These are phyloP conservation scores for Leccinum pellstonianum DNA, from an alignment of 768 basidiomycete species.

Conservation along the genomic window DNA sequence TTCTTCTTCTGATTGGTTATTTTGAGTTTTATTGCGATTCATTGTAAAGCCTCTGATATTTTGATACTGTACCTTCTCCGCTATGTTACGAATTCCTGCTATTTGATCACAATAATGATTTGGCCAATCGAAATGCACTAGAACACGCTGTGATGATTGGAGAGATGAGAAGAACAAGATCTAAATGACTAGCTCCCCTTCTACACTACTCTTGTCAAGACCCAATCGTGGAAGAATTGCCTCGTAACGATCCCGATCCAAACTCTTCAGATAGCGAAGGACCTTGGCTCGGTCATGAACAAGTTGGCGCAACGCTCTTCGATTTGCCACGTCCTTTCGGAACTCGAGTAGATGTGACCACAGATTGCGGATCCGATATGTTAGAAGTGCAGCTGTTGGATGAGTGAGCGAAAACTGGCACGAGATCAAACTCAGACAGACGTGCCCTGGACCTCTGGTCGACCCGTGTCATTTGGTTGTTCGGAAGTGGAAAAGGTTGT, in stretches of 20 bases:
- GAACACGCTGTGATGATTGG: too few species aligned
- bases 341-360: conserved; percentile 69
- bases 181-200: conserved; percentile 85
- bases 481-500: conserved; percentile 70
- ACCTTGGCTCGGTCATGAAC: conserved; percentile 83
- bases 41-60: conserved; percentile 18
- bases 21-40: background rate
- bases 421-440: background rate
- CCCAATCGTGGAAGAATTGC: conserved; percentile 68
- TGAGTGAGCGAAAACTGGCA: background rate
- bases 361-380: conserved; percentile 80
- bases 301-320: conserved; percentile 70
- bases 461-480: conserved; percentile 72
- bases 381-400: conserved; percentile 75
- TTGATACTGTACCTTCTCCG: conserved; percentile 8
- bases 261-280: conserved; percentile 71
- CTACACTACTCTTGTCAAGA: conserved; percentile 75
- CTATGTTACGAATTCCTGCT: conserved; percentile 18
- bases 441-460: conserved; percentile 87
- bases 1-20: conserved; percentile 15
- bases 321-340: conserved; percentile 75
- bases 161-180: background rate
- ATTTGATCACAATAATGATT: conserved; percentile 14
- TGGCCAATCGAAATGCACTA: background rate
- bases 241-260: conserved; percentile 71